phyloP scores from a whole-genome alignment of 2,329 filamentous ascomycete species.

The Cytospora paraplurivora region DNA sequence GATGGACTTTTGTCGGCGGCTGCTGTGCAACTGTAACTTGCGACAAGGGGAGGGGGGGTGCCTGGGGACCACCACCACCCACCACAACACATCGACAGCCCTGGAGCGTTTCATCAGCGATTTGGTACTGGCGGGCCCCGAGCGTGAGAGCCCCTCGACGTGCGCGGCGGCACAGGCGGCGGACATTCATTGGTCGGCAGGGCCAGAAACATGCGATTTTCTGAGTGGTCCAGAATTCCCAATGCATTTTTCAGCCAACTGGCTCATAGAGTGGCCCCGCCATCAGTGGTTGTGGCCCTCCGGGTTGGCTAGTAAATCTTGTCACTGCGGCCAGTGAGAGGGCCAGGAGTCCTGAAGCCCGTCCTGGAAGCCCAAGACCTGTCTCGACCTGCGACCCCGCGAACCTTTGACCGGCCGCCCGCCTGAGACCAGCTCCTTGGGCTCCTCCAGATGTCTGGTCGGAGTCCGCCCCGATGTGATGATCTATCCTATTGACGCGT shows the following conservation, averaged over 20 bases:
- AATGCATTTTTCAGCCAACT: slow-evolving; percentile 28
- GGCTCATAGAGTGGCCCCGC: slow-evolving; percentile 6
- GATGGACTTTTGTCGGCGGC: slow-evolving; percentile 24
- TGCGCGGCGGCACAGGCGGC: slow-evolving; percentile 4
- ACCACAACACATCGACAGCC: too few species aligned
- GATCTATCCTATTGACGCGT: not conserved
- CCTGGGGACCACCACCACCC: not conserved
- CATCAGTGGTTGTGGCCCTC: not conserved
- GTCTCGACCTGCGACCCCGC: slow-evolving; percentile 9
- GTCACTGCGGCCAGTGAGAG: slow-evolving; percentile 13
- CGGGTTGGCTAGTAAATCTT: slow-evolving; percentile 25
- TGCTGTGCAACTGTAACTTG: slow-evolving; percentile 14
- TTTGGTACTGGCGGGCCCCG: slow-evolving; percentile 3
- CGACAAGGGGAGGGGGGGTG: slow-evolving; percentile 2
- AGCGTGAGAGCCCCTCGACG: not conserved
- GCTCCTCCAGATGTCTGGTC: not conserved
- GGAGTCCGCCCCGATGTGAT: not conserved
- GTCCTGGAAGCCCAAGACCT: not conserved
- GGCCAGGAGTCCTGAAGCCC: not conserved
- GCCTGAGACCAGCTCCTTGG: too few species aligned
- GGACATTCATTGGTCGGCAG: slow-evolving; percentile 9
- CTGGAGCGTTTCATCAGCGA: slow-evolving; percentile 11
- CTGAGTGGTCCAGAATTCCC: slow-evolving; percentile 24
- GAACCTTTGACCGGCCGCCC: not conserved
- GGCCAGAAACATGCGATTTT: slow-evolving; percentile 10